These are phyloP conservation scores for Vanderwaltozyma yarrowii DNA, from an alignment of 805 yeast genomes.

Conservation along the genomic window DNA sequence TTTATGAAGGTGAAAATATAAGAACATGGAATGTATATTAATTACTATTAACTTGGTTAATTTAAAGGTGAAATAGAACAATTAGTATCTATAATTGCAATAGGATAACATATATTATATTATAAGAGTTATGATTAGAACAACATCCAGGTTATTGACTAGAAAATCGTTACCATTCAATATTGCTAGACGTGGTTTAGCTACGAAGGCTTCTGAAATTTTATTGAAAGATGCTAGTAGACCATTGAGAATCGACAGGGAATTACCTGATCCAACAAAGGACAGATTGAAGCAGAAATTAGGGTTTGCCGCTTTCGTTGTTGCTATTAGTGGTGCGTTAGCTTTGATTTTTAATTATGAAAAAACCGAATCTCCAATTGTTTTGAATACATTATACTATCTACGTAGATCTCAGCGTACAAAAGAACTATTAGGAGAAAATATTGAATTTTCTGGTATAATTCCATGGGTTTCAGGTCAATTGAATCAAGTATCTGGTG, in stretches of 20 bases:
- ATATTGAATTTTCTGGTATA: constrained; percentile 56
- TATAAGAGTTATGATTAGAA: background rate
- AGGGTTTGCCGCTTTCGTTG: constrained; percentile 46
- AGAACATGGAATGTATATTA: no score
- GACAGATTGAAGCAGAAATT: constrained; percentile 41
- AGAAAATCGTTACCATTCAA: background rate
- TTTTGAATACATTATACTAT: constrained; percentile 77
- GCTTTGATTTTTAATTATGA: constrained; percentile 83
- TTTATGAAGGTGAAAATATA: no score
- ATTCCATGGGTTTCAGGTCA: constrained; percentile 87
- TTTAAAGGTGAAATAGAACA: no score
- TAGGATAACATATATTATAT: no score
- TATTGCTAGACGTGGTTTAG: background rate
- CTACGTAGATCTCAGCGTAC: constrained; percentile 66
- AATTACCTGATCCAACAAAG: constrained; percentile 71
- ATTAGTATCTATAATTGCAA: no score
- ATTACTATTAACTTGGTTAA: no score
- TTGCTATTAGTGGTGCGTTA: constrained; percentile 44
- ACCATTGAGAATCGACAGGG: constrained; percentile 62
- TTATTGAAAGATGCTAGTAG: constrained; percentile 16
- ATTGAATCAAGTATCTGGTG: constrained; percentile 73
- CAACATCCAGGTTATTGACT: background rate
- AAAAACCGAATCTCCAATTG: constrained; percentile 80
- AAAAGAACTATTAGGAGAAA: constrained; percentile 55
- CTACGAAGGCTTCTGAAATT: constrained; percentile 4